Base-by-base conservation (phyloP, 345 rosid genomes). In the Moricandia moricandioides region DNA sequence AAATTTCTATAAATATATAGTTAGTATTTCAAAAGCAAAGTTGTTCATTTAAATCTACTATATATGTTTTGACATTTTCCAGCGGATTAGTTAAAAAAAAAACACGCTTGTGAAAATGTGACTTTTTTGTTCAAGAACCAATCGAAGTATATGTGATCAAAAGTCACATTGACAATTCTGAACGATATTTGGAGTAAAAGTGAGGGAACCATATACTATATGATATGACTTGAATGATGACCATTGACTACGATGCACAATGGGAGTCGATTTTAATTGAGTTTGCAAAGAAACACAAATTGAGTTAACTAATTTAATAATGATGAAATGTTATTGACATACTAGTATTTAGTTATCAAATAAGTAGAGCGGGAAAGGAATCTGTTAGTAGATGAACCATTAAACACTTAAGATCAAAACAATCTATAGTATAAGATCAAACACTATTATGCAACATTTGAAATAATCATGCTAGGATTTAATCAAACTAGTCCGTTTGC, bases 161-260 rank as follows among this genome's bases (percentile, higher is more conserved):
- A 60, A 10, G 59, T 31, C 37, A 16, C n/a, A 34, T 34, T 34
- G 45, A 61, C 21, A 33, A 16, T 8, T 61, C 40, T 10, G 16
- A 62, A 62, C 66, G 30, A 62, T 35, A 11, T 16, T 33, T 34
- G 43, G 60, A 55, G n/a, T 55, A 62, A 16, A 62, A 62, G 65
- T 4, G 47, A 62, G 47, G 30, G 30, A 35, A 55, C 58, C 58
- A 54, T 1, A 17, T 13, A 45, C 30, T 55, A 18, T 55, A 18
- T 18, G n/a, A 55, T 54, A 54, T 24, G 31, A 55, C 59, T 21
- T 54, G 1, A 8, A 21, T 21, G 21, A 54, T 9, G 59, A 55
- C 30, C 13, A 55, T 55, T 55, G 59, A 55, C 21, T 21, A 55
- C 59, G 59, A 55, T 11, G 58, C 57, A 40, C 66, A 35, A 27